Conservation (phyloP, 2,329 filamentous ascomycete genomes). For the Verticillium nonalfalfae region DNA sequence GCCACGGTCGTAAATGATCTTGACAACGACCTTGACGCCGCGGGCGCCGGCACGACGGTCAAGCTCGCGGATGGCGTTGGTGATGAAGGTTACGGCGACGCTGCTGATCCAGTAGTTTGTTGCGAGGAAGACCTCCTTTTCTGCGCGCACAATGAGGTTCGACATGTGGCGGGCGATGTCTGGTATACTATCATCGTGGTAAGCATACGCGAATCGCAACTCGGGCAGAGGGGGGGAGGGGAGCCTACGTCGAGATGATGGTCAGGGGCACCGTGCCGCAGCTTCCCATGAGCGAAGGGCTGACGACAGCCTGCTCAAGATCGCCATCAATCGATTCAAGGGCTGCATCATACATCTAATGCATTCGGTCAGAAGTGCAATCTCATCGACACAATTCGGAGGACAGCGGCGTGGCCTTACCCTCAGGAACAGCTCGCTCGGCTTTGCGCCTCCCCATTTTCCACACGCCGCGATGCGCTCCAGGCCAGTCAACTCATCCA, state of each 20-base stretch:
- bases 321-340: constrained; percentile 48
- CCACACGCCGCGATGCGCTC: constrained; percentile 27
- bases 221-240: not conserved
- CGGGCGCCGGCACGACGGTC: constrained; percentile 54
- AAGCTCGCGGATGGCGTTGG: constrained; percentile 62
- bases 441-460: constrained; percentile 56
- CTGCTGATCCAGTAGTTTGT: constrained; percentile 74
- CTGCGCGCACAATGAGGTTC: constrained; percentile 67
- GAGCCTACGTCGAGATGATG: constrained; percentile 56
- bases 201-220: not conserved
- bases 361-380: not conserved
- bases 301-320: constrained; percentile 42
- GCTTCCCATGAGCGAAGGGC: constrained; percentile 44
- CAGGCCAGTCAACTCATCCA: not conserved
- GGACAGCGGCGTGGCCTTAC: constrained; percentile 24
- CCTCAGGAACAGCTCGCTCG: constrained; percentile 61
- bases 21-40: constrained; percentile 55
- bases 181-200: constrained; percentile 36
- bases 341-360: constrained; percentile 60
- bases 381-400: not conserved
- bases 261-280: constrained; percentile 61
- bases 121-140: constrained; percentile 66
- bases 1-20: constrained; percentile 70
- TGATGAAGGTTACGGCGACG: constrained; percentile 60
- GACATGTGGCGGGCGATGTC: constrained; percentile 71